Base-by-base conservation (phyloP, 345 rosid genomes). In the Acer saccharum region DNA sequence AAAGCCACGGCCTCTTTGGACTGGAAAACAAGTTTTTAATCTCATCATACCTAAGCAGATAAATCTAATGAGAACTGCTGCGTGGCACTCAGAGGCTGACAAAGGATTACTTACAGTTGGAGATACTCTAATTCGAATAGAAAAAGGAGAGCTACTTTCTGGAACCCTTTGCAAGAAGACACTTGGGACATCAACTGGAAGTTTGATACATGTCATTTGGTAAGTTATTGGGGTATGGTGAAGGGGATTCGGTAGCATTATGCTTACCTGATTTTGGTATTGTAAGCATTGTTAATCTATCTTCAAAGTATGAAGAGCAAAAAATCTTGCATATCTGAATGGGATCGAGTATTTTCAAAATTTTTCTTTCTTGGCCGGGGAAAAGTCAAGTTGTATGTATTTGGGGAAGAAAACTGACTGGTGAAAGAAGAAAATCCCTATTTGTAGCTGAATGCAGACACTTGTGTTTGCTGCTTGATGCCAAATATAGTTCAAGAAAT, bases 141-240 rank as follows among this genome's bases (percentile, higher is more conserved):
- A 92, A 76, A 92, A 91, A 76, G 99, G 99, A 21, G 99, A 94
- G 86, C 80, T 95, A 41, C 91, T 95, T 54, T 77, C 97, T 2
- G 99, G 99, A 72, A 95, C 97, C 44, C 97, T 95, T 78, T 95
- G 99, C 94, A 95, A 95, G 91, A 93, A 91, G 88, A 78, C 99
- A 12, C 94, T 94, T 74, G 99, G 99, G 74, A 85, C 98, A 72
- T 89, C 95, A 23, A 77, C 90, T 14, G 99, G 99, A 87, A 92
- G 99, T 90, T 92, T 95, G 20, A 93, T 95, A 78, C 99, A 95
- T 80, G 97, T 92, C 75, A 93, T 95, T 78, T 94, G 99, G 99
- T 95, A 90, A 76, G 79, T 63, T 16, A 72, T 79, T 32, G 16
- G 58, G 63, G 46, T 77, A 69, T 74, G 39, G 65, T 71, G 27